Evolutionary conservation across 495 filamentous ascomycete genomes (phyloP).

Genomic region (Eremomyces bilateralis): DNA sequence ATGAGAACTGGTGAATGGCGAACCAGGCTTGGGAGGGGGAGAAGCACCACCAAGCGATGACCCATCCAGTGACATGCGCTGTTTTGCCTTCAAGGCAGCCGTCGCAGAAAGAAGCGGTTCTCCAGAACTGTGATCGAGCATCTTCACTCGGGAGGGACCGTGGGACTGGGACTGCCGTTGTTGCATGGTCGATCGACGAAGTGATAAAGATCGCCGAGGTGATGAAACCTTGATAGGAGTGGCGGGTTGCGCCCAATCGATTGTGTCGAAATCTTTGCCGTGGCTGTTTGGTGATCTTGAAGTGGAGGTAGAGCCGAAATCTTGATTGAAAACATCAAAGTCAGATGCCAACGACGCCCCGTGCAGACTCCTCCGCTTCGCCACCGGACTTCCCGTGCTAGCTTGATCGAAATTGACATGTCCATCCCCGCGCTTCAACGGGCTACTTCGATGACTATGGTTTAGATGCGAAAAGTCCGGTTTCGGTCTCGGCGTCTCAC

Average conservation of each 20-base stretch:
- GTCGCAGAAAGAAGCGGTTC: conserved; percentile 28
- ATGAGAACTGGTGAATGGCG: conserved; percentile 3
- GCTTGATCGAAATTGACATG: conserved; percentile 68
- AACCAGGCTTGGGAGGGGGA: conserved; percentile 16
- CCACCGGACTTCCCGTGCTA: conserved; percentile 57
- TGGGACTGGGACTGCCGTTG: conserved; percentile 31
- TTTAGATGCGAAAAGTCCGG: no score
- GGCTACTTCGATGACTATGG: no score
- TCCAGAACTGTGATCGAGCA: conserved; percentile 15
- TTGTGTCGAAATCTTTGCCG: conserved; percentile 3
- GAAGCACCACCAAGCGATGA: conserved; percentile 50
- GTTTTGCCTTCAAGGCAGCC: conserved; percentile 27
- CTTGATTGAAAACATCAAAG: conserved; percentile 53
- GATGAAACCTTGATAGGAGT: conserved; percentile 22
- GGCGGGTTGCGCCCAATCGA: conserved; percentile 6
- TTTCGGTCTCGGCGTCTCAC: conserved; percentile 24
- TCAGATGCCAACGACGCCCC: conserved; percentile 32
- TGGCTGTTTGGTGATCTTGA: no score
- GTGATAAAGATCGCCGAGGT: conserved; percentile 10
- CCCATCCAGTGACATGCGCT: conserved; percentile 55
- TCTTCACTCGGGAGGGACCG: conserved; percentile 1
- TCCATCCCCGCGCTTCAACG: conserved; percentile 78
- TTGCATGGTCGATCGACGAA: conserved; percentile 71
- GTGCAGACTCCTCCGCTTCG: conserved; percentile 71
- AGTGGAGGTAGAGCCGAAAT: no score